Percentiles rank a stretch among this genome's conserved stretches.
phyloP scores from a whole-genome alignment of 495 filamentous ascomycete genomes.

The Talaromyces nanjingensis region DNA sequence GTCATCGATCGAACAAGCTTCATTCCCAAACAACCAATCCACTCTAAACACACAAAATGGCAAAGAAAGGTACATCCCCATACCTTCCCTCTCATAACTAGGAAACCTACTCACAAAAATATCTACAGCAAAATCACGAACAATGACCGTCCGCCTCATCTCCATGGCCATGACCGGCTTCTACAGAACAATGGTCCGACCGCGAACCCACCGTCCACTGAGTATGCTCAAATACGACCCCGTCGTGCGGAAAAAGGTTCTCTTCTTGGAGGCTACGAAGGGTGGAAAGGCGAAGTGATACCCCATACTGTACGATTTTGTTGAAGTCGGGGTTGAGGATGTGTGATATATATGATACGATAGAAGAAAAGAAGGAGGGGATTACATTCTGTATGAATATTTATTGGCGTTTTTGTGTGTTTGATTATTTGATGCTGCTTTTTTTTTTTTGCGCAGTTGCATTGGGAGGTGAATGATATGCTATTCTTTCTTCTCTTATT shows the following conservation, averaged over 20 bases:
- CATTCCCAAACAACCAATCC: neutral
- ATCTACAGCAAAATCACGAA: constrained; percentile 76
- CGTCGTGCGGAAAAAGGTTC: constrained; percentile 88
- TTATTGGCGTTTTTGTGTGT: neutral
- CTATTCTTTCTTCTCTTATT: neutral
- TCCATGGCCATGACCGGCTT: constrained; percentile 99
- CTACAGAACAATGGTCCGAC: constrained; percentile 83
- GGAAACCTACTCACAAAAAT: neutral
- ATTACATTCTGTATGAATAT: neutral
- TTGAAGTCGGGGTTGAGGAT: neutral
- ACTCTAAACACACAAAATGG: constrained; percentile 4
- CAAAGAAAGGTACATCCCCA: constrained; percentile 9
- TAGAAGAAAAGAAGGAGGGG: neutral
- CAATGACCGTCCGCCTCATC: constrained; percentile 85
- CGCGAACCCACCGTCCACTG: constrained; percentile 71
- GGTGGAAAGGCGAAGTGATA: constrained; percentile 38
- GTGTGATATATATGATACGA: neutral
- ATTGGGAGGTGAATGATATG: constrained; percentile 4
- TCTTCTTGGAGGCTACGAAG: constrained; percentile 87
- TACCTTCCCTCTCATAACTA: neutral
- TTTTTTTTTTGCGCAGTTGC: neutral
- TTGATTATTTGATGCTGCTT: neutral
- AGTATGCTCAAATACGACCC: constrained; percentile 99
- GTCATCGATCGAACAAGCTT: neutral
- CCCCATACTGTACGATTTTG: neutral